Percentiles rank a stretch among this genome's conserved stretches.
Evolutionary conservation across 1,139 yeast species (phyloP).

Genomic region (Suhomyces atakaporum): DNA sequence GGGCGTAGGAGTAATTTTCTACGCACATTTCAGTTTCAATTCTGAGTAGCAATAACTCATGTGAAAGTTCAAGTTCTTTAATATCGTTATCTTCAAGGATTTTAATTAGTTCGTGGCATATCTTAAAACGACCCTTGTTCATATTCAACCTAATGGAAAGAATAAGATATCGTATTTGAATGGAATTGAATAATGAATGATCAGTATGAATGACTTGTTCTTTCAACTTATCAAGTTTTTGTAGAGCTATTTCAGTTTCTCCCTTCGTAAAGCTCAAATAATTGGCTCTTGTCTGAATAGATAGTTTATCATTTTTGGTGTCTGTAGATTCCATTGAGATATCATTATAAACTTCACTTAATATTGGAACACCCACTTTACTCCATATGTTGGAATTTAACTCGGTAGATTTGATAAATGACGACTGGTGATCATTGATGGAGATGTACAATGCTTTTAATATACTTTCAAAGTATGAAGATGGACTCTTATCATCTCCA

Average conservation of each 20-base stretch:
- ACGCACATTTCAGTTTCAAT: constrained; percentile 23
- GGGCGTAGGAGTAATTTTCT: constrained; percentile 38
- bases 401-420: constrained; percentile 50
- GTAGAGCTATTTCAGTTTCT: constrained; percentile 37
- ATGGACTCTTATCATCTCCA: constrained; percentile 14
- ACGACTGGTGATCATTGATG: constrained; percentile 30
- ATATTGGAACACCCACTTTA: constrained; percentile 47
- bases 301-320: constrained; percentile 30
- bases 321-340: constrained; percentile 40
- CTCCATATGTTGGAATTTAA: constrained; percentile 53
- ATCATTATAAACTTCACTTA: constrained; percentile 49
- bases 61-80: constrained; percentile 33
- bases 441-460: constrained; percentile 57
- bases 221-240: constrained; percentile 29
- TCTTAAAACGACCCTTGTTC: constrained; percentile 35
- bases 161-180: constrained; percentile 40
- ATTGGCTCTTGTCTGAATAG: constrained; percentile 42
- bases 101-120: constrained; percentile 25
- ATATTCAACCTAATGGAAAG: constrained; percentile 39
- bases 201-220: constrained; percentile 23
- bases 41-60: constrained; percentile 29
- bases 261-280: constrained; percentile 37
- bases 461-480: constrained; percentile 50
- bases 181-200: constrained; percentile 36
- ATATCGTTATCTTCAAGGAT: constrained; percentile 27